Conservation (phyloP, 1,139 yeast genomes). For the Blastobotrys aristatus region DNA sequence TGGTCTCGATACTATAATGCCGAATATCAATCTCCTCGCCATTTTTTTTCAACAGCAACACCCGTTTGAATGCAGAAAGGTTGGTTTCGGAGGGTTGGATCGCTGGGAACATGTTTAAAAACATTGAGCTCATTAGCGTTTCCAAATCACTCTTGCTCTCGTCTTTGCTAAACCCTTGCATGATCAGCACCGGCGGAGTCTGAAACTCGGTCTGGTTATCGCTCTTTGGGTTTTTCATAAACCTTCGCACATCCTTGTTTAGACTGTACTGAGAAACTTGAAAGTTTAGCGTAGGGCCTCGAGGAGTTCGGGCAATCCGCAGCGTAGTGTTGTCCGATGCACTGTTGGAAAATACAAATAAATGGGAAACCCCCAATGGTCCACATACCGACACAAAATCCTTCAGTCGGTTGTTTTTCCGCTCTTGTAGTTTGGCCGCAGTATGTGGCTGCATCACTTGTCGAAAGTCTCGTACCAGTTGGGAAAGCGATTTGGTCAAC, state of each 20-base stretch:
- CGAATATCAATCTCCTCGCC: constrained; percentile 73
- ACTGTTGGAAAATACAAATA: constrained; percentile 81
- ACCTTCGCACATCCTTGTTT: constrained; percentile 71
- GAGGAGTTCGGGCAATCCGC: constrained; percentile 80
- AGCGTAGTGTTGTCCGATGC: constrained; percentile 74
- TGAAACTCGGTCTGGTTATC: constrained; percentile 49
- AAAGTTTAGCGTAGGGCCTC: constrained; percentile 92
- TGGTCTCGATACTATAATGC: constrained; percentile 87
- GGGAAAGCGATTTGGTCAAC: constrained; percentile 74
- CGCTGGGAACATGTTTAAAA: constrained; percentile 95
- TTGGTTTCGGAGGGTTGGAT: constrained; percentile 78
- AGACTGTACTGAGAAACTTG: constrained; percentile 71
- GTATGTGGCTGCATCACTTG: constrained; percentile 95
- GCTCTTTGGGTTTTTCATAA: constrained; percentile 56
- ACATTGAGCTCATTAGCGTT: constrained; percentile 78
- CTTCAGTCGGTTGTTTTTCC: constrained; percentile 78
- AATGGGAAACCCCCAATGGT: constrained; percentile 86
- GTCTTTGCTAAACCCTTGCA: constrained; percentile 72
- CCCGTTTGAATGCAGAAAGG: constrained; percentile 73
- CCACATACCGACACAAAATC: constrained; percentile 97
- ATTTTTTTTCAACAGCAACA: constrained; percentile 73
- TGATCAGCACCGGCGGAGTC: constrained; percentile 82
- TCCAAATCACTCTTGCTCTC: constrained; percentile 43
- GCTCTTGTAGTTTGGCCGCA: constrained; percentile 78
- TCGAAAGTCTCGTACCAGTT: constrained; percentile 82